phyloP scores from a whole-genome alignment of 2,329 filamentous ascomycete genomes.

The Botrytis galanthina region DNA sequence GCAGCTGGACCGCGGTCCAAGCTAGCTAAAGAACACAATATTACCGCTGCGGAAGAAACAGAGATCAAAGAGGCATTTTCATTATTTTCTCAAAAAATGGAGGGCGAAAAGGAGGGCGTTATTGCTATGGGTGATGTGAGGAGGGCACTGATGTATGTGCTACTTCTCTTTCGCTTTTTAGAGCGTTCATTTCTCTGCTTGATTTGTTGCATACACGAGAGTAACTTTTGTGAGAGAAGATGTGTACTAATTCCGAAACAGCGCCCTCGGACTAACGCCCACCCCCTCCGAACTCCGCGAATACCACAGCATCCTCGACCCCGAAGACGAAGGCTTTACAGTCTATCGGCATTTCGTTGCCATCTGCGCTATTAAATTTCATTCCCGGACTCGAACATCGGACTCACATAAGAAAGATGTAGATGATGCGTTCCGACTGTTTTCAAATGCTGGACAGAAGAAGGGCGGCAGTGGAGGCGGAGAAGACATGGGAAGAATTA shows the following conservation, averaged over 20 bases:
- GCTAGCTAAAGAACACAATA: constrained; percentile 87
- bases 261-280: constrained; percentile 77
- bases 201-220: neutral
- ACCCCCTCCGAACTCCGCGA: constrained; percentile 66
- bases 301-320: constrained; percentile 79
- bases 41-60: constrained; percentile 77
- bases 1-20: constrained; percentile 62
- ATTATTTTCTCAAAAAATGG: constrained; percentile 71
- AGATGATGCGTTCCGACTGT: constrained; percentile 77
- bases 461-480: constrained; percentile 42
- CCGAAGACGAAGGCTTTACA: constrained; percentile 73
- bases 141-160: constrained; percentile 65
- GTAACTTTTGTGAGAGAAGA: neutral
- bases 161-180: neutral
- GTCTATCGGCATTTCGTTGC: constrained; percentile 80
- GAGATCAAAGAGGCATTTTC: constrained; percentile 90
- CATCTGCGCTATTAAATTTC: constrained; percentile 83
- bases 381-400: constrained; percentile 52
- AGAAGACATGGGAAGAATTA: constrained; percentile 60
- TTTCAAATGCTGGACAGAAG: constrained; percentile 54
- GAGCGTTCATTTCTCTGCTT: neutral
- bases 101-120: constrained; percentile 66
- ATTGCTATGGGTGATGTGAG: constrained; percentile 51
- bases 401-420: constrained; percentile 64
- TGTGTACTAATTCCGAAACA: constrained; percentile 39